phyloP scores from a whole-genome alignment of 129 eudicot genomes.

The Kitagawia praeruptora region DNA sequence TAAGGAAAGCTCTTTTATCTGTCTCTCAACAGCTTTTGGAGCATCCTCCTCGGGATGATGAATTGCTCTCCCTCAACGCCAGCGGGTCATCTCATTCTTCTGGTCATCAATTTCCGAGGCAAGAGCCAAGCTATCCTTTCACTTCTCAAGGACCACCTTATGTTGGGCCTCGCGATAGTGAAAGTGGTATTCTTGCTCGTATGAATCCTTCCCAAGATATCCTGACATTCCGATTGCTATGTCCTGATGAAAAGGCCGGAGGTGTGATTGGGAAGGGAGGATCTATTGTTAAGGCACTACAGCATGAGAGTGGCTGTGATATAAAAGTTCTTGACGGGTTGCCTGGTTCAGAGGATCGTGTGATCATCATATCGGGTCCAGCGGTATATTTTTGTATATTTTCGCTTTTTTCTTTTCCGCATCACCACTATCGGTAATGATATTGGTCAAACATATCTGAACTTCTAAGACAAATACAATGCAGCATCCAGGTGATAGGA shows the following conservation, averaged over 20 bases:
- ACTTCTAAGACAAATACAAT: neutral
- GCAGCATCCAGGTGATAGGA: constrained; percentile 82
- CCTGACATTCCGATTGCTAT: constrained; percentile 58
- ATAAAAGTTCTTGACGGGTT: constrained; percentile 64
- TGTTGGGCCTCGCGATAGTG: constrained; percentile 57
- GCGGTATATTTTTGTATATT: constrained; percentile 39
- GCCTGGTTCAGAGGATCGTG: constrained; percentile 71
- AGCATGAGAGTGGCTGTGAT: constrained; percentile 92
- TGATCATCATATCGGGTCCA: constrained; percentile 81
- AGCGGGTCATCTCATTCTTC: constrained; percentile 33
- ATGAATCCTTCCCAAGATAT: constrained; percentile 53
- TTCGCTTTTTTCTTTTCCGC: neutral
- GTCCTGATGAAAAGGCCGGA: constrained; percentile 89
- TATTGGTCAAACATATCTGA: constrained; percentile 2
- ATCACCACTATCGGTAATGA: neutral
- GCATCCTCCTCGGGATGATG: constrained; percentile 35
- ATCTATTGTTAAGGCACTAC: constrained; percentile 58
- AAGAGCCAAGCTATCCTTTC: constrained; percentile 34
- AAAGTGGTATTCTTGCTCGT: constrained; percentile 39
- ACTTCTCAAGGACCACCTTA: constrained; percentile 42
- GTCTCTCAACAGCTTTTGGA: constrained; percentile 67
- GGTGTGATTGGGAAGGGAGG: constrained; percentile 97
- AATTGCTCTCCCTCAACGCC: constrained; percentile 25
- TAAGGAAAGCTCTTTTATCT: constrained; percentile 65
- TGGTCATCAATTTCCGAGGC: constrained; percentile 27